Percentiles rank a stretch among this genome's conserved stretches.
Evolutionary conservation across 306 rosid genomes (phyloP).

Genomic region (Bauhinia variegata): DNA sequence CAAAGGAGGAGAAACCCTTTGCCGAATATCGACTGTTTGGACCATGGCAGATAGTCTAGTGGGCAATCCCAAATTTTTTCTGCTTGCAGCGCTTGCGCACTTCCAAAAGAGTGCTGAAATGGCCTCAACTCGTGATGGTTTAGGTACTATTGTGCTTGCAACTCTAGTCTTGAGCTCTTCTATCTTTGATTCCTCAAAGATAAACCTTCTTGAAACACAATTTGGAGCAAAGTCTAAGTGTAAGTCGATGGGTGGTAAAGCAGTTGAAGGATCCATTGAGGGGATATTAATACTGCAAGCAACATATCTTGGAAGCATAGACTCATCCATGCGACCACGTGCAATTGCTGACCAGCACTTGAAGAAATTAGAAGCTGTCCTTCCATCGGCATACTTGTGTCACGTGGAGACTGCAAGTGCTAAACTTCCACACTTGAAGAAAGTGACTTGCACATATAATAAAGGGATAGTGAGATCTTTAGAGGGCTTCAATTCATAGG

Average conservation of each 20-base stretch:
- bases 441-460: too few species aligned
- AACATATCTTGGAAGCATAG: constrained; percentile 1
- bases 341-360: constrained; percentile 32
- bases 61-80: constrained; percentile 1
- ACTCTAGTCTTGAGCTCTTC: constrained; percentile 29
- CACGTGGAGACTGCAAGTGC: constrained; percentile 34
- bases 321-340: background rate
- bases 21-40: constrained; percentile 42
- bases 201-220: constrained; percentile 30
- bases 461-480: too few species aligned
- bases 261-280: background rate
- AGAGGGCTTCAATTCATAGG: too few species aligned
- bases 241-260: background rate
- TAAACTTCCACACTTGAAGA: constrained; percentile 49
- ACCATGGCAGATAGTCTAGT: constrained; percentile 5
- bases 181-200: constrained; percentile 38
- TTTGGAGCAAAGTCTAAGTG: background rate
- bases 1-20: constrained; percentile 37
- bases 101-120: constrained; percentile 47
- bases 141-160: constrained; percentile 1
- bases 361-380: constrained; percentile 33
- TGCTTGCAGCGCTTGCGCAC: constrained; percentile 25
- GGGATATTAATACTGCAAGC: constrained; percentile 17
- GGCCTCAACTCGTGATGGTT: constrained; percentile 43
- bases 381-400: constrained; percentile 50